A percentile compares a stretch with the other conserved stretches of the same genome.
phyloP scores from a whole-genome alignment of 805 yeast genomes.

The Wickerhamiella domercqiae region DNA sequence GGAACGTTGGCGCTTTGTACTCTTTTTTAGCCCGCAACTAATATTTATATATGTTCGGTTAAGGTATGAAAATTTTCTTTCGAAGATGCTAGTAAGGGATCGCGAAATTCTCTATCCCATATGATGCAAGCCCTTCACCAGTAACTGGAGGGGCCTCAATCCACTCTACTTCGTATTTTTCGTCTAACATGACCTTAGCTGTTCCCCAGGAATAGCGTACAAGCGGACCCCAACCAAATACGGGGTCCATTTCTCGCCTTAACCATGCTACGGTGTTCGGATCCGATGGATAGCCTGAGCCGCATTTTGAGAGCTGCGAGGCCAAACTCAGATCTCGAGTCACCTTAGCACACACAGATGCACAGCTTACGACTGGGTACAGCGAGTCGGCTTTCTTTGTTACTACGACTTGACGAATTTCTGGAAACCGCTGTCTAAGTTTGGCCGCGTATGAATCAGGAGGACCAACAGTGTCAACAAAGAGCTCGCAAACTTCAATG shows the following conservation, averaged over 20 bases:
- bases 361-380: constrained; percentile 85
- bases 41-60: too few relatives aligned
- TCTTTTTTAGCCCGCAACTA: too few relatives aligned
- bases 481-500: constrained; percentile 53
- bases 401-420: constrained; percentile 48
- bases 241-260: constrained; percentile 39
- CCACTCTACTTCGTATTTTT: constrained; percentile 47
- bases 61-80: not conserved
- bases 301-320: constrained; percentile 33
- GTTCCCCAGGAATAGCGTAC: constrained; percentile 93
- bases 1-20: too few relatives aligned
- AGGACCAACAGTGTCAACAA: constrained; percentile 95
- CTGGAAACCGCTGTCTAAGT: constrained; percentile 53
- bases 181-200: constrained; percentile 52
- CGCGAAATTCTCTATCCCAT: constrained; percentile 6
- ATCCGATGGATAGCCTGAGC: constrained; percentile 93
- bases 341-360: constrained; percentile 91
- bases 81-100: not conserved
- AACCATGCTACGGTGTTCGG: constrained; percentile 77
- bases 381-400: constrained; percentile 90
- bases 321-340: constrained; percentile 61
- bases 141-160: not conserved
- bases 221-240: constrained; percentile 75
- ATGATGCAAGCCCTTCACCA: constrained; percentile 3
- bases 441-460: constrained; percentile 72